Evolutionary conservation across 2,329 filamentous ascomycete genomes (phyloP), one percentile per base, ranked within the genome.

Genomic region (Fusarium sp.): DNA sequence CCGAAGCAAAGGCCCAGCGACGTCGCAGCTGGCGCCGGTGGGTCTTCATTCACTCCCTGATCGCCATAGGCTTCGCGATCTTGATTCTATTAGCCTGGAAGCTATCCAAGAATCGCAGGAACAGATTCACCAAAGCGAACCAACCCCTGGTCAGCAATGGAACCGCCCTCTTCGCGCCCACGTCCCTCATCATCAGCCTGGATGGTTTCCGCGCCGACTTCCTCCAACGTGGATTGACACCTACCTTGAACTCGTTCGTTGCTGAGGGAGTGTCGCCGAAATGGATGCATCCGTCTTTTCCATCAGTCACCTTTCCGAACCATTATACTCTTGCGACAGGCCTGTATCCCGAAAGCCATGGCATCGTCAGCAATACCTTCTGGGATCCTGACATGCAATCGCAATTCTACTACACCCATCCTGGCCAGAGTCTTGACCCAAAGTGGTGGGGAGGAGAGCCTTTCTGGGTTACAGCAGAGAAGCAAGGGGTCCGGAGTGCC

Each of bases 181-280:
- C 96, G 1, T 98, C 96, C 4, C 93, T 99, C 67, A 87, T 98
- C 61, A 93, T 99, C 80, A 98, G 95, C 51, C 88, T 99, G 24
- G 96, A 99, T 82, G 96, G 96, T 8, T 98, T 99, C 84, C 92
- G 96, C 22, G 96, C 96, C 26, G 96, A 98, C 81, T 98, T 98
- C 79, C 86, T 99, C 45, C 90, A 93, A 72, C 91, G 95, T 20
- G 92, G 92, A 2, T 84, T 98, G 38, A 98, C 96, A 3, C 96
- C 96, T 2, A 91, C 92, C 5, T 86, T 99, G 14, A 94, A 91
- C 75, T 88, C 91, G 5, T 92, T 99, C 73, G 87, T 98, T 70
- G 89, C 90, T 69, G 90, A 94, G 73, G 96, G 96, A 36, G 91
- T 98, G 17, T 98, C 95, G 11, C 96, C 96, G 6, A 88, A 91